Percentiles rank a stretch among this genome's conserved stretches.
phyloP scores from a whole-genome alignment of 495 filamentous ascomycete species.

The Aspergillus sclerotioniger region DNA sequence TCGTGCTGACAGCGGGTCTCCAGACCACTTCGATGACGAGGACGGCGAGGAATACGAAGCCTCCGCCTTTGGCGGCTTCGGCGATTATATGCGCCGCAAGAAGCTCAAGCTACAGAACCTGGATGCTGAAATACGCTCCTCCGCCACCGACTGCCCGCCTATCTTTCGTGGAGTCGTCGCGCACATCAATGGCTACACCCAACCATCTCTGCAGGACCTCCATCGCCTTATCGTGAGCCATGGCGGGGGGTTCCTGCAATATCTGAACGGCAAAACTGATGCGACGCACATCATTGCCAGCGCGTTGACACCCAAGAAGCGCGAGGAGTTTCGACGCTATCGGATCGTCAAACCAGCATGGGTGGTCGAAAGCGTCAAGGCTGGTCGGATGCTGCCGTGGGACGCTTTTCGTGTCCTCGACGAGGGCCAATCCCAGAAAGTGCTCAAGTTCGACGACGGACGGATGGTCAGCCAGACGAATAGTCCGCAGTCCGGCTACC shows the following conservation, averaged over 20 bases:
- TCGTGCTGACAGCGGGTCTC: background rate
- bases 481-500: slow-evolving; percentile 56
- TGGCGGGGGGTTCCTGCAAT: slow-evolving; percentile 91
- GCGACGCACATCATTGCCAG: slow-evolving; percentile 95
- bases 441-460: slow-evolving; percentile 72
- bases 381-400: slow-evolving; percentile 81
- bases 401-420: slow-evolving; percentile 76
- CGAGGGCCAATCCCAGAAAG: slow-evolving; percentile 71
- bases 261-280: slow-evolving; percentile 88
- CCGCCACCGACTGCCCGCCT: slow-evolving; percentile 64
- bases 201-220: slow-evolving; percentile 83
- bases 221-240: slow-evolving; percentile 82
- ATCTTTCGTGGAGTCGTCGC: slow-evolving; percentile 90
- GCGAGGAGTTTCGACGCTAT: slow-evolving; percentile 78
- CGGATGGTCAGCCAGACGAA: slow-evolving; percentile 66
- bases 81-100: slow-evolving; percentile 89
- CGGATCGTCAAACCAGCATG: slow-evolving; percentile 95
- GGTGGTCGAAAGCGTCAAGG: slow-evolving; percentile 84
- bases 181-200: slow-evolving; percentile 90
- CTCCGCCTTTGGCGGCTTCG: slow-evolving; percentile 83
- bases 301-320: slow-evolving; percentile 86
- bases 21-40: slow-evolving; percentile 64
- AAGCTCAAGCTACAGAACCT: slow-evolving; percentile 95
- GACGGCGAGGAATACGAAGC: slow-evolving; percentile 87
- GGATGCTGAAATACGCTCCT: slow-evolving; percentile 73